These are phyloP conservation scores for Rhodotorula taiwanensis DNA, from an alignment of 768 basidiomycete genomes.

Conservation along the genomic window DNA sequence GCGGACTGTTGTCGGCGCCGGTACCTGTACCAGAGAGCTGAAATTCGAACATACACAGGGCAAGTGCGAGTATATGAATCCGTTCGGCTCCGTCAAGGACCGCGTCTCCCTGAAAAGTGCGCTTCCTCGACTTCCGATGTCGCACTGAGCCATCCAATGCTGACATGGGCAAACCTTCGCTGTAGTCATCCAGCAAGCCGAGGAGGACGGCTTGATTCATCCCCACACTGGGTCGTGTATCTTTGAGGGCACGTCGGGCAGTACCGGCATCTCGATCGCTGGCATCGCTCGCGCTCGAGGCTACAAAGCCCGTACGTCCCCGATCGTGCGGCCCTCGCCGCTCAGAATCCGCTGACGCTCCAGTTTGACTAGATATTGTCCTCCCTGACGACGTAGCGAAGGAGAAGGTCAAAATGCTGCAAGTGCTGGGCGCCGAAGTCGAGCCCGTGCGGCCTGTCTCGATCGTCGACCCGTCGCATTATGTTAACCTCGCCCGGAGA, in stretches of 20 bases:
- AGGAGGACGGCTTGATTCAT: conserved; percentile 67
- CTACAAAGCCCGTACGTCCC: conserved; percentile 35
- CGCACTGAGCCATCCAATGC: too few species aligned
- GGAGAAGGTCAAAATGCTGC: conserved; percentile 81
- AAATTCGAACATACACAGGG: conserved; percentile 1
- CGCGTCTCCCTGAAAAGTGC: conserved; percentile 86
- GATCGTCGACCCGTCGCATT: conserved; percentile 92
- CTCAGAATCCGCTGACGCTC: conserved; percentile 53
- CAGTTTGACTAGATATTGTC: conserved; percentile 11
- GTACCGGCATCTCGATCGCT: conserved; percentile 92
- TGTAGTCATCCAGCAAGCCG: conserved; percentile 89
- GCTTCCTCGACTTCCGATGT: background rate
- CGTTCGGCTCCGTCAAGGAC: conserved; percentile 96
- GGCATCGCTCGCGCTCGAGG: conserved; percentile 58
- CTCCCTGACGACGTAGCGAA: conserved; percentile 49
- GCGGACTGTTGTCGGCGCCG: background rate
- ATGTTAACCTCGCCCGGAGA: conserved; percentile 72
- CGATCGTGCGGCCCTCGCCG: conserved; percentile 45
- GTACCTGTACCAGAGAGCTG: background rate
- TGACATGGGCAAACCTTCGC: background rate
- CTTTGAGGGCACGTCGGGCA: conserved; percentile 95
- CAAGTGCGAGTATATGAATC: conserved; percentile 72
- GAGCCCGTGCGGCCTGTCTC: conserved; percentile 83
- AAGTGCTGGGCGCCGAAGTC: conserved; percentile 78
- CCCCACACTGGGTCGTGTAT: conserved; percentile 85